Evolutionary conservation across 306 rosid species (phyloP).

Genomic region (Fragaria iinumae): DNA sequence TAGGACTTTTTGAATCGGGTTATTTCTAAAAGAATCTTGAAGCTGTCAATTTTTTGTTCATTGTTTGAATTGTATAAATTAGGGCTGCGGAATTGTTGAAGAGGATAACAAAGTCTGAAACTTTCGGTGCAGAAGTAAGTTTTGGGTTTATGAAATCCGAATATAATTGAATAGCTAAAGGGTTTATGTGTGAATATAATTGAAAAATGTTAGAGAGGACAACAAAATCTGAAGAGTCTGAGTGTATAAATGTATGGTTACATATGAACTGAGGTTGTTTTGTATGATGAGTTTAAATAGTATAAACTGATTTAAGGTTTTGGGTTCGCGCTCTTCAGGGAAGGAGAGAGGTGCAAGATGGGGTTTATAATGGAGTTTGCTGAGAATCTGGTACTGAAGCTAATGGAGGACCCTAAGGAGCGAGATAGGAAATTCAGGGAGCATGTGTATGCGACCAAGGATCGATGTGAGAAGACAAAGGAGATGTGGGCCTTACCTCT

Average conservation of each 20-base stretch:
- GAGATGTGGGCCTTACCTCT: slow-evolving; percentile 87
- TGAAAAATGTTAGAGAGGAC: neutral
- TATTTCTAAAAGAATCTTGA: neutral
- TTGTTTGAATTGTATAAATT: neutral
- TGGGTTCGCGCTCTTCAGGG: slow-evolving; percentile 15
- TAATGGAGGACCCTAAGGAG: slow-evolving; percentile 94
- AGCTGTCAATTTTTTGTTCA: neutral
- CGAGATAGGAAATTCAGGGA: slow-evolving; percentile 88
- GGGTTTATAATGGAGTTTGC: slow-evolving; percentile 92
- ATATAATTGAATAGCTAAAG: neutral
- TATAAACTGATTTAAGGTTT: neutral
- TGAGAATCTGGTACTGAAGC: slow-evolving; percentile 67
- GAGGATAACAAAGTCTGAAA: neutral
- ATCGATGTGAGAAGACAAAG: slow-evolving; percentile 68
- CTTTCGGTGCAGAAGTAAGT: neutral
- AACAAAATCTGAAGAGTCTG: neutral
- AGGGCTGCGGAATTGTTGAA: neutral
- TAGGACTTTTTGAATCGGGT: neutral
- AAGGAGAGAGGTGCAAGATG: slow-evolving; percentile 38
- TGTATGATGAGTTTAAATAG: neutral
- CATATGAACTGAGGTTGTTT: neutral
- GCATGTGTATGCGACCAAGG: slow-evolving; percentile 51
- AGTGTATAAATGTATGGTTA: neutral
- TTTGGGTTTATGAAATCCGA: neutral
- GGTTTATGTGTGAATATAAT: neutral